These are phyloP conservation scores for Arachnomyces sp. DNA, from an alignment of 2,329 filamentous ascomycete genomes.

Conservation along the genomic window DNA sequence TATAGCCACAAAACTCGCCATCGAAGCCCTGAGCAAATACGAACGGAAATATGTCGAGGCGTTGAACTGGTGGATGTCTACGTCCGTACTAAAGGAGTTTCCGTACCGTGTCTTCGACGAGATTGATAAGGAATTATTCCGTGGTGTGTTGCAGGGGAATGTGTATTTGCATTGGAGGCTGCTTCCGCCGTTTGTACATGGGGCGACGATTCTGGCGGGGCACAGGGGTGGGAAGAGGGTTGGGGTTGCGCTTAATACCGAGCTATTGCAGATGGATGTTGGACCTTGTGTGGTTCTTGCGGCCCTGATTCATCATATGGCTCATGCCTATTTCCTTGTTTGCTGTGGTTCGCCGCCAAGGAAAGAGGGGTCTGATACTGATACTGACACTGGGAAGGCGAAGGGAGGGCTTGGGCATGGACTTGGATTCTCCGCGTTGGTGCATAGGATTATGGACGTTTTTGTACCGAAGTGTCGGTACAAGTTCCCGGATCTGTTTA, in stretches of 20 bases:
- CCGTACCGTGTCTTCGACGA: constrained; percentile 11
- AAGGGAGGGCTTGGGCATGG: constrained; percentile 10
- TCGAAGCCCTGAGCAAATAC: constrained; percentile 6
- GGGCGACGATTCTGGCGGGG: constrained; percentile 6
- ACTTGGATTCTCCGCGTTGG: constrained; percentile 11
- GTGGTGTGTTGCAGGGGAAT: constrained; percentile 12
- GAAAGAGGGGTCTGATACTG: background rate
- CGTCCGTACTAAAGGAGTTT: background rate
- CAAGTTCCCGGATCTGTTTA: constrained; percentile 3
- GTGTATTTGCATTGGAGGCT: constrained; percentile 8
- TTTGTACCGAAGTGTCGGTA: constrained; percentile 1
- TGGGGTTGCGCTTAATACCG: constrained; percentile 6
- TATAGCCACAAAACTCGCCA: constrained; percentile 12
- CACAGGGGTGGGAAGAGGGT: constrained; percentile 7
- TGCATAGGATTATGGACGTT: constrained; percentile 8
- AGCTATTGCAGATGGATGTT: background rate
- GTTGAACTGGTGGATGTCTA: constrained; percentile 4
- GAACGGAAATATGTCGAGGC: background rate
- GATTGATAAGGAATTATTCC: constrained; percentile 11
- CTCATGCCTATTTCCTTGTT: constrained; percentile 14
- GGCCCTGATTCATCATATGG: constrained; percentile 14
- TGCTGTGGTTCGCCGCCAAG: constrained; percentile 10
- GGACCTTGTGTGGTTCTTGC: background rate
- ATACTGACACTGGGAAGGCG: too few relatives aligned
- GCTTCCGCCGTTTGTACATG: constrained; percentile 3